phyloP scores from a whole-genome alignment of 164 flowering plant genomes.

The Amborella trichopoda region DNA sequence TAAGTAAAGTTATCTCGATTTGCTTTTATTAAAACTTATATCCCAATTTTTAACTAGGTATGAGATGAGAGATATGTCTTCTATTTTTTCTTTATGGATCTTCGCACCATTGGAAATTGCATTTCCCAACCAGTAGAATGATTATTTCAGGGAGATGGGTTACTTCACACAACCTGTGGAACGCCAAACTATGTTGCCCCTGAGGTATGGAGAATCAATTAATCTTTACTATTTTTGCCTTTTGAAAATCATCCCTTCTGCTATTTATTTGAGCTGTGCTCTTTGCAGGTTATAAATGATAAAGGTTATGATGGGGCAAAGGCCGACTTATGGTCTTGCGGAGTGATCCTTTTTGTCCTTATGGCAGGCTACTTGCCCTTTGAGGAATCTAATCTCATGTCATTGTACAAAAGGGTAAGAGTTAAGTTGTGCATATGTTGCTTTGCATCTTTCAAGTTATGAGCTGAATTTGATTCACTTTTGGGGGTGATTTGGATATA shows the following conservation, averaged over 20 bases:
- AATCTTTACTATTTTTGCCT: background rate
- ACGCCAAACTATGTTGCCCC: slow-evolving; percentile 99
- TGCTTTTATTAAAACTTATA: no score
- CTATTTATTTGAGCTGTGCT: background rate
- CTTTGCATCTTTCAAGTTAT: no score
- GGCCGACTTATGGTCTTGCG: slow-evolving; percentile 98
- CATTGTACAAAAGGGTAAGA: slow-evolving; percentile 78
- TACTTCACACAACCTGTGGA: slow-evolving; percentile 94
- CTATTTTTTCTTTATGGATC: no score
- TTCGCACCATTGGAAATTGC: no score
- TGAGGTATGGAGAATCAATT: slow-evolving; percentile 41
- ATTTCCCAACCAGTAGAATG: no score
- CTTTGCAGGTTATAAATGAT: slow-evolving; percentile 62
- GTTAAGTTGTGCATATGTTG: no score
- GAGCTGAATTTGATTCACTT: no score
- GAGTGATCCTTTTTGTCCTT: slow-evolving; percentile 86
- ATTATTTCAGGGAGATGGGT: slow-evolving; percentile 90
- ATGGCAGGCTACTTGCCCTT: slow-evolving; percentile 97
- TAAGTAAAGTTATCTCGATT: slow-evolving; percentile 20
- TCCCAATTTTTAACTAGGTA: no score
- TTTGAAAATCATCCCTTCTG: background rate
- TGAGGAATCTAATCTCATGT: slow-evolving; percentile 78
- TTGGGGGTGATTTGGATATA: no score
- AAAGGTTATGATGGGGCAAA: slow-evolving; percentile 97
- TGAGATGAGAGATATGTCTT: no score